Evolutionary conservation across 805 yeast genomes (phyloP), one percentile per base, ranked within the genome.

Genomic region (Saccharomycopsis sp.): DNA sequence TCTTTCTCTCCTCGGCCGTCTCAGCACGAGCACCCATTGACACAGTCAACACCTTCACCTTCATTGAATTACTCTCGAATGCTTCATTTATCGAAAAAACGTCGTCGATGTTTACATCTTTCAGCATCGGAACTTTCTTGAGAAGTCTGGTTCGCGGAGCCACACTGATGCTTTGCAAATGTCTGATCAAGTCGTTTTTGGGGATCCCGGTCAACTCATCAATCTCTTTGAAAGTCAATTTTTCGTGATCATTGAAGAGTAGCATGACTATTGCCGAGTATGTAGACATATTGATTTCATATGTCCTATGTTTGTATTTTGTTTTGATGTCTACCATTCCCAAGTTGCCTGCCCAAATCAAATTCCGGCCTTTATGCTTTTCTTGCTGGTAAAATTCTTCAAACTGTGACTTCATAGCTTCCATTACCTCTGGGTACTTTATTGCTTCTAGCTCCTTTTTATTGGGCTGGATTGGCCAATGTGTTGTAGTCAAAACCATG

Each of bases 301-400:
- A 91, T 1, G 85, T 79, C 52, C 81, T 79, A 34, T 83, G 79
- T 3, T 85, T 83, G 63, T 85, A 87, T 40, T 83, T 77, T 64
- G 87, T 84, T 54, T 87, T 76, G 56, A 92, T 75, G 65, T 91
- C 97, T 59, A 89, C 84, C 3, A 89, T 82, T 3, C 97, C 96
- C 66, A 89, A 80, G 63, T 84, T 83, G 23, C 91, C 89, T 41
- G 90, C 84, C 97, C 97, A 94, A 7, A 72, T 73, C 52, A 87
- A 67, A 52, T 73, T 75, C 63, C 95, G 74, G 8, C 89, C 87
- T 54, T 71, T 75, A 64, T 83, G 84, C 48, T 76, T 71, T 20
- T 44, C 48, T 1, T 73, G 68, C 2, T 68, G 61, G 63, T 87
- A 88, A 63, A 74, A 82, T 4, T 68, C 66, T 58, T 80, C 83